Evolutionary conservation across 2,329 filamentous ascomycete genomes (phyloP), one percentile per base, ranked within the genome.

Genomic region (Ophiostoma himal-ulmi): DNA sequence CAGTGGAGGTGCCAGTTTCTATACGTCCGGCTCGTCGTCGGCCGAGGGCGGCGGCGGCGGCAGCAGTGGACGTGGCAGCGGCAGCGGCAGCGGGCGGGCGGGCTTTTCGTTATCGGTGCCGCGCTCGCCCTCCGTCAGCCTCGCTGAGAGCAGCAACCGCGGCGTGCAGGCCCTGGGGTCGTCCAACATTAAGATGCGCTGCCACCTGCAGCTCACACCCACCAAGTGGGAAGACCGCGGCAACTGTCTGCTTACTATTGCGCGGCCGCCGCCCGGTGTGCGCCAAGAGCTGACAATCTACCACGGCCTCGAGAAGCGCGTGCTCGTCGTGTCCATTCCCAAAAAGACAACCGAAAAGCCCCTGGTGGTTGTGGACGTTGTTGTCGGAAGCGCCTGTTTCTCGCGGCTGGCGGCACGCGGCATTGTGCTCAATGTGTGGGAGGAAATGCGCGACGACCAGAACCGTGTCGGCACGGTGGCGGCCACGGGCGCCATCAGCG

Each of bases 161-260:
- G 83, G 84, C 65, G 81, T 82, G 69, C 84, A 83, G 37, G 84
- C 88, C 26, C 79, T 89, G 30, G 91, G 89, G 69, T 88, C 92
- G 71, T 89, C 89, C 70, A 93, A 95, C 76, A 88, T 94, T 68
- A 94, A 94, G 75, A 92, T 97, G 75, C 86, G 93, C 48, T 86
- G 98, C 0, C 97, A 98, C 78, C 84, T 92, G 67, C 89, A 94
- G 68, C 90, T 93, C 72, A 83, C 86, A 1, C 83, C 87, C 14
- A 88, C 88, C 68, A 94, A 94, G 78, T 99, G 95, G 95, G 89
- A 93, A 72, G 94, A 98, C 77, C 89, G 94, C 82, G 94, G 95
- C 74, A 89, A 92, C 75, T 96, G 93, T 72, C 85, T 88, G 52
- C 82, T 99, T 72, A 92, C 91, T 20, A 93, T 99, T 76, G 88